These are phyloP conservation scores for Fusarium mundagurra DNA, from an alignment of 2,329 filamentous ascomycete genomes.

Conservation along the genomic window DNA sequence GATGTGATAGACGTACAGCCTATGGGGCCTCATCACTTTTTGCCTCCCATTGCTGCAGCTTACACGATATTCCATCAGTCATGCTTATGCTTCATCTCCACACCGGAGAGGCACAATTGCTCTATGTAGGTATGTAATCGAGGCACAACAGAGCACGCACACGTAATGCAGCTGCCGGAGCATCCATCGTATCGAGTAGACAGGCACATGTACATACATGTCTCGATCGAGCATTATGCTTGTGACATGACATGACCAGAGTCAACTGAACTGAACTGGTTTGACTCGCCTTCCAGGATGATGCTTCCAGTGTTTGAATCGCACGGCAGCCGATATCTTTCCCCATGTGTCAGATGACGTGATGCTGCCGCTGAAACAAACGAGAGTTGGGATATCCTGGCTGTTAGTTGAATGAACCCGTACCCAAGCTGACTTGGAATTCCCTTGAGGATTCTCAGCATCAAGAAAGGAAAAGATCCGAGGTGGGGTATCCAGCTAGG, in stretches of 20 bases:
- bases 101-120: constrained; percentile 8
- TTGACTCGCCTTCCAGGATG: constrained; percentile 17
- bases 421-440: neutral
- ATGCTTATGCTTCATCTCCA: constrained; percentile 14
- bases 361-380: constrained; percentile 10
- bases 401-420: neutral
- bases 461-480: constrained; percentile 1
- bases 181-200: neutral
- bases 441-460: neutral
- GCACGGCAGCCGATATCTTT: neutral
- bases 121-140: neutral
- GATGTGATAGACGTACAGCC: constrained; percentile 35
- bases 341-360: constrained; percentile 22
- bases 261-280: neutral
- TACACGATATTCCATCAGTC: neutral
- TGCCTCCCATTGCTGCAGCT: neutral
- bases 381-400: constrained; percentile 5
- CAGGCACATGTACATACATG: neutral
- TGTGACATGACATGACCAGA: neutral
- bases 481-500: neutral
- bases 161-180: neutral
- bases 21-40: constrained; percentile 33
- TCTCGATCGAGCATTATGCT: neutral
- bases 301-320: constrained; percentile 6
- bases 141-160: neutral